These are phyloP conservation scores for Phytophthora meadii DNA, from an alignment of 352 stramenopile genomes.

Conservation along the genomic window DNA sequence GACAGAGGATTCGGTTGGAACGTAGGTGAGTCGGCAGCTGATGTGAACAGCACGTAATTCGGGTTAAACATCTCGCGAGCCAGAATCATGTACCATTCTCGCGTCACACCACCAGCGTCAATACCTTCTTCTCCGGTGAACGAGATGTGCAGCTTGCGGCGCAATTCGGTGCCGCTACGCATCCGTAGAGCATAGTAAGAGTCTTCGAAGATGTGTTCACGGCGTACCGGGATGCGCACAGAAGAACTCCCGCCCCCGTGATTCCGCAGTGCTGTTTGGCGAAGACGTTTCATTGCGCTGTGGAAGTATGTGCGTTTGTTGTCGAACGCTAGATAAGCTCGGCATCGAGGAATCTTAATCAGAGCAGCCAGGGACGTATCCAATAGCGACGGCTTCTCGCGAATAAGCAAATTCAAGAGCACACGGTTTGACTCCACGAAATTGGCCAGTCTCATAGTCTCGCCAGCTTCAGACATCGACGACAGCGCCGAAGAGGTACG, in stretches of 20 bases:
- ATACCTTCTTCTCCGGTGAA: constrained; percentile 99
- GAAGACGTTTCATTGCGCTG: constrained; percentile 92
- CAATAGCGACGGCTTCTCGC: constrained; percentile 96
- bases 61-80: constrained; percentile 99
- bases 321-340: constrained; percentile 98
- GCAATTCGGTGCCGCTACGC: constrained; percentile 96
- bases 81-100: constrained; percentile 99
- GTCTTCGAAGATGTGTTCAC: constrained; percentile 99
- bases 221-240: constrained; percentile 90
- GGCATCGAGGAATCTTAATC: constrained; percentile 95
- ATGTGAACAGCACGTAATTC: constrained; percentile 99
- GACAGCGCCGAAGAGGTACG: constrained; percentile 49
- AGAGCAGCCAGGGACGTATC: constrained; percentile 96
- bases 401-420: constrained; percentile 97
- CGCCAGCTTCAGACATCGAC: constrained; percentile 53
- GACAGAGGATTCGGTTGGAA: constrained; percentile 99
- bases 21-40: constrained; percentile 97
- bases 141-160: constrained; percentile 97
- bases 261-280: constrained; percentile 81
- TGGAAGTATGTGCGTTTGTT: constrained; percentile 99
- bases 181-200: constrained; percentile 98
- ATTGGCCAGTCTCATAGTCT: constrained; percentile 79
- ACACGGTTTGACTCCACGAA: constrained; percentile 97
- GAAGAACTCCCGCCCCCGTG: constrained; percentile 93
- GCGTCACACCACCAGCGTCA: constrained; percentile 97